Evolutionary conservation across 1,139 yeast species (phyloP), one percentile per base, ranked within the genome.

Genomic region (Yamadazyma aaseri): DNA sequence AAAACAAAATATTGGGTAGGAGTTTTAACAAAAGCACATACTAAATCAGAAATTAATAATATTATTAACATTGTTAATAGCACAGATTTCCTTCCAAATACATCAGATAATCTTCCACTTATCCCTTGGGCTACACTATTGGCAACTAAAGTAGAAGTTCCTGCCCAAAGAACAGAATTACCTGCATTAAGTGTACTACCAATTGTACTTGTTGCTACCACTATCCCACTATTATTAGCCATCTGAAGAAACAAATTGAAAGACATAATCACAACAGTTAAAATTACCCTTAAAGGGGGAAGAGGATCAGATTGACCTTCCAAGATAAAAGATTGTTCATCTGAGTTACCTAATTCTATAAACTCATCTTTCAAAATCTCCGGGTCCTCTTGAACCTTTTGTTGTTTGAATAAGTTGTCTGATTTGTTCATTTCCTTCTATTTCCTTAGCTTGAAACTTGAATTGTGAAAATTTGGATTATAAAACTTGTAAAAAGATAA

Each of bases 121-220:
- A 69, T 49, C 3, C 67, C 71, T 46, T 68, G 74, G 45, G 68
- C 66, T 18, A 66, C 70, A 20, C 69, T 59, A 38, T 65, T 68
- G 15, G 74, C 73, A 32, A 73, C 58, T 34, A 73, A 51, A 5
- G 69, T 50, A 10, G 79, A 64, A 5, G 77, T 70, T 36, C 77
- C 78, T 2, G 76, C 76, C 77, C 78, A 73, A 33, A 73, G 66
- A 36, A 67, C 66, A 9, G 70, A 53, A 26, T 54, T 51, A 39
- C 63, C 58, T 12, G 70, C 64, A 24, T 60, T 38, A 30, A 68
- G 51, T 28, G 63, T 69, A 29, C 54, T 49, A 12, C 62, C 70
- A 21, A 68, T 65, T 3, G 40, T 39, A 1, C 73, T 50, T 26
- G 68, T 51, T 3, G 66, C 71, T 6, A 65, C 62, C 1, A 73